phyloP scores from a whole-genome alignment of 495 filamentous ascomycete species.

The Xylaria scruposa region DNA sequence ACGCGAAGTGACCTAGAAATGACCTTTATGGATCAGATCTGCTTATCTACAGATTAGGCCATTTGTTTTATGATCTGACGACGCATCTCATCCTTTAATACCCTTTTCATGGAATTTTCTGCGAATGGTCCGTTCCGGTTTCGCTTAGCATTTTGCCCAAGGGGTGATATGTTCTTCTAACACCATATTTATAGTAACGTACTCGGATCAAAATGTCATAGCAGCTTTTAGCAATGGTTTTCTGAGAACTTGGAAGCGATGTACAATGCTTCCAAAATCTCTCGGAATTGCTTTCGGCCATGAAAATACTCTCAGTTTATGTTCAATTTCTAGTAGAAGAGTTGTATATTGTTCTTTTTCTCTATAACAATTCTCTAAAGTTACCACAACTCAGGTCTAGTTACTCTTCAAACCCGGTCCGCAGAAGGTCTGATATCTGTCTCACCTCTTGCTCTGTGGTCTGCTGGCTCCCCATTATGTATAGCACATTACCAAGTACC shows the following conservation, averaged over 20 bases:
- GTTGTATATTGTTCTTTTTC: neutral
- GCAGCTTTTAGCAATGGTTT: no score
- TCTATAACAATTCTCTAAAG: neutral
- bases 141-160: no score
- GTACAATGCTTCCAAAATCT: no score
- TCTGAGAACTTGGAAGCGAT: no score
- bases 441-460: slow-evolving; percentile 56
- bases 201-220: no score
- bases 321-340: no score
- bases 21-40: neutral
- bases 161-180: no score
- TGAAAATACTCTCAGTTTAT: no score
- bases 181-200: no score
- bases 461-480: slow-evolving; percentile 76
- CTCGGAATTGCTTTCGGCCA: no score
- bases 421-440: slow-evolving; percentile 41
- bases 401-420: neutral
- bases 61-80: neutral
- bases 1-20: neutral
- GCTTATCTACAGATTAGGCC: neutral
- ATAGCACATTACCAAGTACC: slow-evolving; percentile 77
- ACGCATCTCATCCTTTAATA: neutral
- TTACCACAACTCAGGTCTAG: neutral
- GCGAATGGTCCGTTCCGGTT: no score
- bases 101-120: neutral